Evolutionary conservation across 352 stramenopile genomes (phyloP).

Genomic region (Phytophthora citrophthora): DNA sequence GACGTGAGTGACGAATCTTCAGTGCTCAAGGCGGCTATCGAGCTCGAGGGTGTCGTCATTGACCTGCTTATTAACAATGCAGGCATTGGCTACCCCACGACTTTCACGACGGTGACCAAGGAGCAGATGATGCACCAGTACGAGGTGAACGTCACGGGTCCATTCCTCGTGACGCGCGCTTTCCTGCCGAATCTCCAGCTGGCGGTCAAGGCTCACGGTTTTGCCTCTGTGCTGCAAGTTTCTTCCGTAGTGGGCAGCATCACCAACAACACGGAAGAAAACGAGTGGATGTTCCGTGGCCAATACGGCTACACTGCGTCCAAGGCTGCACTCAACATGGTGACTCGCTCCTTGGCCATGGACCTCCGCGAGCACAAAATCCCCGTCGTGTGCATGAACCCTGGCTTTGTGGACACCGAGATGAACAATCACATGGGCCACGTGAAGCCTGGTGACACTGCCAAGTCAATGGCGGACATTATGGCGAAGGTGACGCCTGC

Average conservation of each 20-base stretch:
- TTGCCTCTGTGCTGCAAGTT: conserved; percentile 3
- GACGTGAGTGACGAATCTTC: conserved; percentile 2
- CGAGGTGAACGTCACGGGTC: conserved; percentile 9
- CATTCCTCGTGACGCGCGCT: conserved; percentile 8
- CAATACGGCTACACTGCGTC: conserved; percentile 13
- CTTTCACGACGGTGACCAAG: conserved; percentile 6
- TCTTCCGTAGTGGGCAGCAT: conserved; percentile 4
- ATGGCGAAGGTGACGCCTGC: neutral
- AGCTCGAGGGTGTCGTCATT: conserved; percentile 7
- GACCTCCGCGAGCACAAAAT: conserved; percentile 10
- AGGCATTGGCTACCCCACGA: neutral
- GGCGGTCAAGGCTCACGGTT: neutral
- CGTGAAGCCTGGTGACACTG: neutral
- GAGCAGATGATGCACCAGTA: conserved; percentile 3
- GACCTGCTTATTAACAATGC: conserved; percentile 19
- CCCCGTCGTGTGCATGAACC: conserved; percentile 3
- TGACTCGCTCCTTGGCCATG: conserved; percentile 8
- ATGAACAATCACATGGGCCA: conserved; percentile 7
- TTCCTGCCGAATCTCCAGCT: conserved; percentile 10
- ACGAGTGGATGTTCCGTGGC: conserved; percentile 5
- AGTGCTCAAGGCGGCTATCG: conserved; percentile 6
- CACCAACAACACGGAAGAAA: conserved; percentile 10
- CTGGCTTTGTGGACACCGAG: conserved; percentile 4
- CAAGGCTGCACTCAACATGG: conserved; percentile 15
- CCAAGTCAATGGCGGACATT: conserved; percentile 2